Percentiles rank a stretch among this genome's conserved stretches.
Conservation (phyloP, 2,329 filamentous ascomycete genomes). For the Pseudocercospora eumusae region DNA sequence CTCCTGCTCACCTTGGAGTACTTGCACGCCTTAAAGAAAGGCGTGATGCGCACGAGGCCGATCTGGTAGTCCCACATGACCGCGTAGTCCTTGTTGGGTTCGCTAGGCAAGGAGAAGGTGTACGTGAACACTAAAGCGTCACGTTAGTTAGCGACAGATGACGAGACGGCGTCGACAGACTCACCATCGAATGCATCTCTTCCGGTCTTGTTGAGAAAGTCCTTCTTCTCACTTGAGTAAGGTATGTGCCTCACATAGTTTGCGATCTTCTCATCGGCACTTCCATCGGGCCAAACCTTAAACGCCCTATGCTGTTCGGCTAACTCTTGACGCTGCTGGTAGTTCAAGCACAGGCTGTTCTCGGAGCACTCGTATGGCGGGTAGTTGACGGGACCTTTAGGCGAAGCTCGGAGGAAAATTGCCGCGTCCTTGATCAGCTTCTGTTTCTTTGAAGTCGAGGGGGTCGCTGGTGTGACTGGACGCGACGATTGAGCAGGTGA, state of each 20-base stretch:
- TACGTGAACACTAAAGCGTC: conserved; percentile 72
- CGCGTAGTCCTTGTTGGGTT: conserved; percentile 54
- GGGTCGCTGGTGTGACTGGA: conserved; percentile 29
- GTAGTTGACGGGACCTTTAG: conserved; percentile 70
- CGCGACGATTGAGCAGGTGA: conserved; percentile 27
- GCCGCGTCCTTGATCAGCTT: conserved; percentile 68
- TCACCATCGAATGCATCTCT: conserved; percentile 85
- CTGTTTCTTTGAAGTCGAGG: conserved; percentile 42
- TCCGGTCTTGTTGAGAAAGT: conserved; percentile 82
- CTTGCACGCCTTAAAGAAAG: conserved; percentile 87
- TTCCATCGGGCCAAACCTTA: conserved; percentile 65
- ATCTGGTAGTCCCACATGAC: conserved; percentile 98
- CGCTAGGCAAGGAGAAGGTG: conserved; percentile 69
- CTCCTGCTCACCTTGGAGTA: conserved; percentile 72
- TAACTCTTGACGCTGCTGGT: conserved; percentile 48
- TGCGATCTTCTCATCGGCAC: conserved; percentile 46
- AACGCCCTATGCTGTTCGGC: conserved; percentile 63
- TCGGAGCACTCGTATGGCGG: conserved; percentile 65
- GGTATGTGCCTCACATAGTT: conserved; percentile 69
- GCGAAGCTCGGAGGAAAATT: conserved; percentile 61
- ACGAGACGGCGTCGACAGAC: conserved; percentile 23
- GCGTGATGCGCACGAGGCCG: conserved; percentile 88
- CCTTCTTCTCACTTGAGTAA: conserved; percentile 92
- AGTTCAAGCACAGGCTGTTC: conserved; percentile 43
- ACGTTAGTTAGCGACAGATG: conserved; percentile 4